These are phyloP conservation scores for Sporothrix pseudoabietina DNA, from an alignment of 2,329 filamentous ascomycete genomes.

Conservation along the genomic window DNA sequence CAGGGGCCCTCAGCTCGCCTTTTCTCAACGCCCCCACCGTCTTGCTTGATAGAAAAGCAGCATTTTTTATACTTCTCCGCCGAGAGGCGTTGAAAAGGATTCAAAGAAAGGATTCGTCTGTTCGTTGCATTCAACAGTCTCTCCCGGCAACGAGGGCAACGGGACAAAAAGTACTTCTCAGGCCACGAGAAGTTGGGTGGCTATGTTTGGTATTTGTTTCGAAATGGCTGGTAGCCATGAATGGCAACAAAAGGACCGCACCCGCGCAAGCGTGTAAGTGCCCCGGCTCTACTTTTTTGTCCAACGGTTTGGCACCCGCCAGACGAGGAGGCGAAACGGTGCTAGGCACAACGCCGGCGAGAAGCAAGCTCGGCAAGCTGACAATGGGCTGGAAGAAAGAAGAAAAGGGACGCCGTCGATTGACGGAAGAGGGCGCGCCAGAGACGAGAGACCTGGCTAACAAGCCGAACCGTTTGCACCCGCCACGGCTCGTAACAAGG, in stretches of 20 bases:
- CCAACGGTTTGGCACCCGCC: background rate
- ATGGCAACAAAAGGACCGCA: background rate
- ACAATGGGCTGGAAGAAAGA: background rate
- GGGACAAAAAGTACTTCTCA: background rate
- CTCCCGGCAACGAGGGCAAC: background rate
- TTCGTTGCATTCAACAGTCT: background rate
- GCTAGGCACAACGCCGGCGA: background rate
- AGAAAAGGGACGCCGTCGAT: background rate
- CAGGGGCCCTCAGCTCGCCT: too few relatives aligned
- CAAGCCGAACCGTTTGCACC: slow-evolving; percentile 18
- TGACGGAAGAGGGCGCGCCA: slow-evolving; percentile 11
- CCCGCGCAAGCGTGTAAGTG: background rate
- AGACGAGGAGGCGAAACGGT: background rate
- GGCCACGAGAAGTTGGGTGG: background rate
- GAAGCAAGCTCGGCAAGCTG: slow-evolving; percentile 1
- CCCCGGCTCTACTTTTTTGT: background rate
- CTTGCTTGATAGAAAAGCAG: background rate
- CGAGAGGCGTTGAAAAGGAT: background rate
- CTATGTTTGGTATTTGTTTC: background rate
- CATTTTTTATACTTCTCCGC: background rate
- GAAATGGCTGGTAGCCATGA: background rate
- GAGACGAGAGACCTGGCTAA: background rate
- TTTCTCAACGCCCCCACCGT: background rate
- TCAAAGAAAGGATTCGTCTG: background rate
- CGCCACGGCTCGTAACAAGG: slow-evolving; percentile 16